Evolutionary conservation across 257 asterid species (phyloP).

Genomic region (Solanum boliviense): DNA sequence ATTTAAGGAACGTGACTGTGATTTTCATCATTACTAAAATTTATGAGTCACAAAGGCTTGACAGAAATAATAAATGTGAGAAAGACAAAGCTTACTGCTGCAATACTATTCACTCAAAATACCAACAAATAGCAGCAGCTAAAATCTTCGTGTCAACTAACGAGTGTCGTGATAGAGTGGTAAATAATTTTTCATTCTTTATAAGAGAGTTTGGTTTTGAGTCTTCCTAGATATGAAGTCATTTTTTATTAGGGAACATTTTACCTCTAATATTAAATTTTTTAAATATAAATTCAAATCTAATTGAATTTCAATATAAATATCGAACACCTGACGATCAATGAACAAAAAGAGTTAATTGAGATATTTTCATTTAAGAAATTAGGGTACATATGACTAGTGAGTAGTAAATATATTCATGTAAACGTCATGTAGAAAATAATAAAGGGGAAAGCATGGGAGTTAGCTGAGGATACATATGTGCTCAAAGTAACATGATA

Average conservation of each 20-base stretch:
- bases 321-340: rapidly evolving
- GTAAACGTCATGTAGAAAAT: background rate
- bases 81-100: background rate
- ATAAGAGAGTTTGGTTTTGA: rapidly evolving
- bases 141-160: background rate
- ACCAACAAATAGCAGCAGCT: background rate
- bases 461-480: too few species aligned
- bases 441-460: background rate
- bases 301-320: background rate
- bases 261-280: rapidly evolving
- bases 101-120: background rate
- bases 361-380: too few species aligned
- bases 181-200: rapidly evolving
- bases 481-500: too few species aligned
- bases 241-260: rapidly evolving
- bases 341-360: background rate
- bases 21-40: slow-evolving; percentile 4
- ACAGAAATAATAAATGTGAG: background rate
- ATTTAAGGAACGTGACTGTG: background rate
- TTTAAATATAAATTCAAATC: too few species aligned
- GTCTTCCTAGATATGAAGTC: rapidly evolving
- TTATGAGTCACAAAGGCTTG: background rate
- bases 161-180: rapidly evolving
- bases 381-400: background rate
- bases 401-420: background rate